Percentiles rank a stretch among this genome's conserved stretches.
These are phyloP conservation scores for Microbotryum lychnidis-dioicae DNA, from an alignment of 1,284 basidiomycete species.

Conservation along the genomic window DNA sequence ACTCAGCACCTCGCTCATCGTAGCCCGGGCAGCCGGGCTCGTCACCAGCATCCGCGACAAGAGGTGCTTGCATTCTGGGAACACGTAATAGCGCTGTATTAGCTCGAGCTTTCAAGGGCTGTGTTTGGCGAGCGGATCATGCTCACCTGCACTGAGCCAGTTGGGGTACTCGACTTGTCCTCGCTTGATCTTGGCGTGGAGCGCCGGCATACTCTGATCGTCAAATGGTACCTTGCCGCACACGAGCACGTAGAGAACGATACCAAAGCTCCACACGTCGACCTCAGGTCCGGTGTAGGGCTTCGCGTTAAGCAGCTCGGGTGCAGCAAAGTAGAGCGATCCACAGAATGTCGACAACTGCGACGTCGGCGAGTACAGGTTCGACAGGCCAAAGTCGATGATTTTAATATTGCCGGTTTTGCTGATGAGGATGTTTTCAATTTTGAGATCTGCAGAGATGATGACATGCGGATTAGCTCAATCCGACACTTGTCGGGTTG, in stretches of 20 bases:
- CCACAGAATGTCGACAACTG: constrained; percentile 95
- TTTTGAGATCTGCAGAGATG: constrained; percentile 68
- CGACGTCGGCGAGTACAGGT: constrained; percentile 76
- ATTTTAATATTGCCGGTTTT: constrained; percentile 99
- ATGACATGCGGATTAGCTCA: not conserved
- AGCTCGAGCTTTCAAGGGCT: constrained; percentile 20
- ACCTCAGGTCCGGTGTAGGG: constrained; percentile 96
- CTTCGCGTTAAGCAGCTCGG: constrained; percentile 91
- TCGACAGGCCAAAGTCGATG: constrained; percentile 97
- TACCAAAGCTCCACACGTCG: constrained; percentile 97
- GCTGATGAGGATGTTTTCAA: constrained; percentile 98
- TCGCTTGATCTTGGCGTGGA: constrained; percentile 98
- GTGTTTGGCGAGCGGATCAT: not conserved
- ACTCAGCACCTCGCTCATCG: constrained; percentile 73
- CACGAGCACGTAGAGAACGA: constrained; percentile 93
- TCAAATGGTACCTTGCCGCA: constrained; percentile 99
- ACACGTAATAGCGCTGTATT: not conserved
- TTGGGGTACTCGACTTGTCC: constrained; percentile 94
- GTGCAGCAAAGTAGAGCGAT: constrained; percentile 94
- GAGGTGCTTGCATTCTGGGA: constrained; percentile 85
- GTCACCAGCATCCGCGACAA: constrained; percentile 94
- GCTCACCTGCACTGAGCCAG: constrained; percentile 82
- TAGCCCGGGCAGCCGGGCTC: constrained; percentile 74
- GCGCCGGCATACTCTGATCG: constrained; percentile 96
- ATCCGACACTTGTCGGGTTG: not conserved